A percentile compares a stretch with the other conserved stretches of the same genome.
Evolutionary conservation across 2,329 filamentous ascomycete genomes (phyloP).

Genomic region (Pseudonectria buxi): DNA sequence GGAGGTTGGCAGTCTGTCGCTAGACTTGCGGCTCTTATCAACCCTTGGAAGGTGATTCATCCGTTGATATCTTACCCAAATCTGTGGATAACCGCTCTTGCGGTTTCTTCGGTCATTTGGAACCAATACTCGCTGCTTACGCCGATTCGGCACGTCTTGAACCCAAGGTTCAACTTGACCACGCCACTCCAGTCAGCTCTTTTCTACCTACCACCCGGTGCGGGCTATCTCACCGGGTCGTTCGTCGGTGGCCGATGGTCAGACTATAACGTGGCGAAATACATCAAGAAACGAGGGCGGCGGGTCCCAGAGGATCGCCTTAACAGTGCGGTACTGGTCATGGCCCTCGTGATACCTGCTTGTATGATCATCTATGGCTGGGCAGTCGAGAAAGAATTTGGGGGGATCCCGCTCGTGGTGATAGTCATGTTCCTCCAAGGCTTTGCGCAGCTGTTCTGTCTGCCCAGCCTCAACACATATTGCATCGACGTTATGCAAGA

Average conservation of each 20-base stretch:
- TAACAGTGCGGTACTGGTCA: conserved; percentile 45
- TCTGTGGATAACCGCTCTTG: conserved; percentile 50
- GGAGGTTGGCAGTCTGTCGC: background rate
- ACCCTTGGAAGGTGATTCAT: conserved; percentile 8
- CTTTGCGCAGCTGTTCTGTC: conserved; percentile 63
- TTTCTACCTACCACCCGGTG: conserved; percentile 65
- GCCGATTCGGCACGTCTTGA: conserved; percentile 63
- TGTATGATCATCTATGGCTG: conserved; percentile 54
- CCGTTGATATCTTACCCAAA: conserved; percentile 48
- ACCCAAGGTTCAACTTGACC: conserved; percentile 60
- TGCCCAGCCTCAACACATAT: conserved; percentile 66
- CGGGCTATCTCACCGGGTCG: conserved; percentile 59
- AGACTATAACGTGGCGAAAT: conserved; percentile 36
- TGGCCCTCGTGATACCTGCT: conserved; percentile 46
- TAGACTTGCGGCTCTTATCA: conserved; percentile 2
- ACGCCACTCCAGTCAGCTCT: conserved; percentile 58
- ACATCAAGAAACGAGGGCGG: conserved; percentile 45
- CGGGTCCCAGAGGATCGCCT: conserved; percentile 61
- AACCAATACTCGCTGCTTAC: conserved; percentile 66
- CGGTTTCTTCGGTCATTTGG: conserved; percentile 57
- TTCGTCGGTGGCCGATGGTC: conserved; percentile 64
- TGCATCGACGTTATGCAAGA: conserved; percentile 65
- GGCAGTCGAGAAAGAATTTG: conserved; percentile 37
- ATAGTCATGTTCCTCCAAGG: conserved; percentile 65
- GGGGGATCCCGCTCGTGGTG: conserved; percentile 51